Evolutionary conservation across 1,284 basidiomycete species (phyloP).

Genomic region (Nidula niveotomentosa): DNA sequence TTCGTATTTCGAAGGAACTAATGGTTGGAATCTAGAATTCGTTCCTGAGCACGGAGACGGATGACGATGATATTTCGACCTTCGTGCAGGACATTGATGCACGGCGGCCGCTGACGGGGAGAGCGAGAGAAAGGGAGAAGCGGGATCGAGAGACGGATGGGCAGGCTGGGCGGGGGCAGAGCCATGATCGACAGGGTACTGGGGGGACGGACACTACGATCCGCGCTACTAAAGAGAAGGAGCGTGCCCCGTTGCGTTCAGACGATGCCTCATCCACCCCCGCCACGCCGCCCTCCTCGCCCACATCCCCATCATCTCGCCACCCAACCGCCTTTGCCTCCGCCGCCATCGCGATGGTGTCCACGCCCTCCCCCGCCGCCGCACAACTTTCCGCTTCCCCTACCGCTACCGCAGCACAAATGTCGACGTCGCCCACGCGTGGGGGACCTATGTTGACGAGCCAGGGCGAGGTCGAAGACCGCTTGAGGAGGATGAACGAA

Average conservation of each 20-base stretch:
- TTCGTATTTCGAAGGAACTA: background rate
- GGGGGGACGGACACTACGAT: background rate
- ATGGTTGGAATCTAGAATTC: slow-evolving; percentile 18
- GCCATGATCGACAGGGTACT: slow-evolving; percentile 5
- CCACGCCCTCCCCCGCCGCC: background rate
- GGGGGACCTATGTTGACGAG: slow-evolving; percentile 54
- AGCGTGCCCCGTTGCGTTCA: background rate
- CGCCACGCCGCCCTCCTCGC: background rate
- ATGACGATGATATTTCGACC: slow-evolving; percentile 74
- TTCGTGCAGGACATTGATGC: slow-evolving; percentile 76
- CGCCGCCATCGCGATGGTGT: background rate
- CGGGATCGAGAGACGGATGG: slow-evolving; percentile 16
- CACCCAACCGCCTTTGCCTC: background rate
- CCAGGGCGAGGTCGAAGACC: slow-evolving; percentile 61
- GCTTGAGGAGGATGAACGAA: slow-evolving; percentile 62
- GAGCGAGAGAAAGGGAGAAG: slow-evolving; percentile 24
- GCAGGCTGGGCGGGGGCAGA: slow-evolving; percentile 6
- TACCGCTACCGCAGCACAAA: slow-evolving; percentile 4
- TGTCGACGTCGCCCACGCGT: slow-evolving; percentile 21
- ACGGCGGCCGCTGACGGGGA: slow-evolving; percentile 57
- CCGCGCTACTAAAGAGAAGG: background rate
- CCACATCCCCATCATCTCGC: background rate
- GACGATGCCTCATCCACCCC: background rate
- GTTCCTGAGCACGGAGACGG: slow-evolving; percentile 47
- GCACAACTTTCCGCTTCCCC: background rate